Evolutionary conservation across 495 filamentous ascomycete species (phyloP).

Genomic region (Penicillium silybi): DNA sequence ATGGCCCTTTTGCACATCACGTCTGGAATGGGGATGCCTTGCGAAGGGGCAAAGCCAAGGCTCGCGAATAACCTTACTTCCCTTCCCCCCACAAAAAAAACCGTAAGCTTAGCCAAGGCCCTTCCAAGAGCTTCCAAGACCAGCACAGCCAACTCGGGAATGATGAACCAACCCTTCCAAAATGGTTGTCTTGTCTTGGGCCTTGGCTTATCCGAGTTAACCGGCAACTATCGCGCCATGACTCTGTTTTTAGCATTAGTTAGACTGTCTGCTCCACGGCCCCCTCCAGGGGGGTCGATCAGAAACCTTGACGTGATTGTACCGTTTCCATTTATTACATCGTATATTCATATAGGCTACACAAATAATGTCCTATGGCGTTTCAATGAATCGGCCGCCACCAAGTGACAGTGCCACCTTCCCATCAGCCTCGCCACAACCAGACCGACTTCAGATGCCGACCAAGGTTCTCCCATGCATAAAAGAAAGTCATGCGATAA

Average conservation of each 20-base stretch:
- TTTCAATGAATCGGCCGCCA: not conserved
- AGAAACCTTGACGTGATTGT: not conserved
- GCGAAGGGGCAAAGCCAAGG: slow-evolving; percentile 19
- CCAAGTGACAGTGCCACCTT: not conserved
- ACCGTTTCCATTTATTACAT: not conserved
- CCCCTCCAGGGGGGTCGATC: not conserved
- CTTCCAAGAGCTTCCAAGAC: slow-evolving; percentile 18
- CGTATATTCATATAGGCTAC: not conserved
- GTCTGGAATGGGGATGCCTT: slow-evolving; percentile 24
- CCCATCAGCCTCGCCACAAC: slow-evolving; percentile 2
- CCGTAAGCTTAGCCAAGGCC: slow-evolving; percentile 25
- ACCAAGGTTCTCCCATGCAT: slow-evolving; percentile 25
- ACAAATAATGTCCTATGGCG: not conserved
- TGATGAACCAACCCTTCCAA: slow-evolving; percentile 1
- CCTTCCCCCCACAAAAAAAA: slow-evolving; percentile 14
- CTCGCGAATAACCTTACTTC: slow-evolving; percentile 20
- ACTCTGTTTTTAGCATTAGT: slow-evolving; percentile 3
- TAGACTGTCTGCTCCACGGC: not conserved
- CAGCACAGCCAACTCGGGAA: slow-evolving; percentile 1
- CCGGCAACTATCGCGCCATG: not conserved
- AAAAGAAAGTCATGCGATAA: slow-evolving; percentile 10
- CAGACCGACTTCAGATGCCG: not conserved
- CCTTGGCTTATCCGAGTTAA: not conserved
- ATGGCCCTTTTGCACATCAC: not conserved
- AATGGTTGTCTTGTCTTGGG: not conserved